Conservation (phyloP, 2,329 filamentous ascomycete species). For the Rachicladosporium sp. region DNA sequence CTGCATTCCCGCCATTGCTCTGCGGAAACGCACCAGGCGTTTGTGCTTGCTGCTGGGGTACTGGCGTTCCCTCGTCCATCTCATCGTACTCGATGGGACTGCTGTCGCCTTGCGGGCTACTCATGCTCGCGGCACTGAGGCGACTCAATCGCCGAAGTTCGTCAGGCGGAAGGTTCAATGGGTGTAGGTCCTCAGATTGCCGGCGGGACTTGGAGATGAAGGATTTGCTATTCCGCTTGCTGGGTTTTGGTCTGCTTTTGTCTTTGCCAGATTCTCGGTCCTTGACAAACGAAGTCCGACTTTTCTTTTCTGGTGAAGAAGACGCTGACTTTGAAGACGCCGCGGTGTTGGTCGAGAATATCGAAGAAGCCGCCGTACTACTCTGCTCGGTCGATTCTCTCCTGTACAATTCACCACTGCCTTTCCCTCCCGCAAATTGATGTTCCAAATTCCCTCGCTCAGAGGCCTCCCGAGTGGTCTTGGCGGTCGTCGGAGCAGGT, state of each 20-base stretch:
- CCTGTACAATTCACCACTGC: constrained; percentile 2
- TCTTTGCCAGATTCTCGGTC: constrained; percentile 15
- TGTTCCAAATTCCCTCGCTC: background rate
- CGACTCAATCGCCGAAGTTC: constrained; percentile 66
- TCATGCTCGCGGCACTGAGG: constrained; percentile 29
- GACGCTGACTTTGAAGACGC: constrained; percentile 2
- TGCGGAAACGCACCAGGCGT: constrained; percentile 38
- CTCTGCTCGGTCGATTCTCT: background rate
- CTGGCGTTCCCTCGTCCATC: constrained; percentile 22
- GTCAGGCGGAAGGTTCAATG: constrained; percentile 80
- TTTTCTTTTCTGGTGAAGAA: constrained; percentile 13
- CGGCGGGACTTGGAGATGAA: constrained; percentile 18
- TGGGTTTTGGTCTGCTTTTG: constrained; percentile 9
- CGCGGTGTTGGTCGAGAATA: constrained; percentile 4
- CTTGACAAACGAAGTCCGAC: constrained; percentile 12
- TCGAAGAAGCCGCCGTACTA: constrained; percentile 4
- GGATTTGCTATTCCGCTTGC: constrained; percentile 11
- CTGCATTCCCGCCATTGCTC: constrained; percentile 26
- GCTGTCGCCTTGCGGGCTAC: constrained; percentile 10
- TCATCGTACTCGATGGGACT: constrained; percentile 9
- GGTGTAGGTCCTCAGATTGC: constrained; percentile 58
- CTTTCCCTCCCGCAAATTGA: background rate
- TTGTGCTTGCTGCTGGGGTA: constrained; percentile 10
- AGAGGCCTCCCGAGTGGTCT: constrained; percentile 2
- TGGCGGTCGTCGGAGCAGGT: constrained; percentile 3